Evolutionary conservation across 495 filamentous ascomycete species (phyloP).

Genomic region (Podospora anserina): DNA sequence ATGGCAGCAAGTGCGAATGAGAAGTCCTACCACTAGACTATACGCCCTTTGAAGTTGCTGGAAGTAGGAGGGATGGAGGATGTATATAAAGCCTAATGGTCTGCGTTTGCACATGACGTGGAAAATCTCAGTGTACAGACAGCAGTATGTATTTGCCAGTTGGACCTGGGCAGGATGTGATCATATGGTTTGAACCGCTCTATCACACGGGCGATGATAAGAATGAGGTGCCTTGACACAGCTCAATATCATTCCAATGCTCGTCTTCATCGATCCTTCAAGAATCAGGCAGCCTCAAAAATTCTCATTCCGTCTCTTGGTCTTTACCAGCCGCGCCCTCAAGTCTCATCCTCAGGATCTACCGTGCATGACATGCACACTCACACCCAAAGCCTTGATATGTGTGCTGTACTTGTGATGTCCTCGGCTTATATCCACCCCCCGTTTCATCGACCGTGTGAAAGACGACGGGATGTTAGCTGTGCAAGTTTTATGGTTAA

Average conservation of each 20-base stretch:
- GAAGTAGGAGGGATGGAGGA: neutral
- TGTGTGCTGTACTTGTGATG: neutral
- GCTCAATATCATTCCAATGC: too few species aligned
- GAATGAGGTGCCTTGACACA: too few species aligned
- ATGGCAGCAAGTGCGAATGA: neutral
- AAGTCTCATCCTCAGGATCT: neutral
- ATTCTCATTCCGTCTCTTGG: neutral
- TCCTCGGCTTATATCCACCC: neutral
- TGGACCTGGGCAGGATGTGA: too few species aligned
- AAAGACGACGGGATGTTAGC: neutral
- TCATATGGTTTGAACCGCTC: too few species aligned
- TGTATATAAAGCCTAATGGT: neutral
- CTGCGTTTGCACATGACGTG: neutral
- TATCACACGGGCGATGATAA: too few species aligned
- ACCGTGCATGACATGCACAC: neutral
- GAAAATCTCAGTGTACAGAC: too few species aligned
- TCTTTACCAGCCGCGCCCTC: neutral
- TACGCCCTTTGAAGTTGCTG: neutral
- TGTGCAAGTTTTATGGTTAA: neutral
- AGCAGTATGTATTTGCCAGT: too few species aligned
- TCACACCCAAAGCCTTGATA: neutral
- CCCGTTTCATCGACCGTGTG: conserved; percentile 6
- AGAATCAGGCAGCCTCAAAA: neutral
- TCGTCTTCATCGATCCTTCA: too few species aligned
- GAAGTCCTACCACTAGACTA: neutral